A percentile compares a stretch with the other conserved stretches of the same genome.
Evolutionary conservation across 768 basidiomycete species (phyloP).

Genomic region (Hydnomerulius pinastri): DNA sequence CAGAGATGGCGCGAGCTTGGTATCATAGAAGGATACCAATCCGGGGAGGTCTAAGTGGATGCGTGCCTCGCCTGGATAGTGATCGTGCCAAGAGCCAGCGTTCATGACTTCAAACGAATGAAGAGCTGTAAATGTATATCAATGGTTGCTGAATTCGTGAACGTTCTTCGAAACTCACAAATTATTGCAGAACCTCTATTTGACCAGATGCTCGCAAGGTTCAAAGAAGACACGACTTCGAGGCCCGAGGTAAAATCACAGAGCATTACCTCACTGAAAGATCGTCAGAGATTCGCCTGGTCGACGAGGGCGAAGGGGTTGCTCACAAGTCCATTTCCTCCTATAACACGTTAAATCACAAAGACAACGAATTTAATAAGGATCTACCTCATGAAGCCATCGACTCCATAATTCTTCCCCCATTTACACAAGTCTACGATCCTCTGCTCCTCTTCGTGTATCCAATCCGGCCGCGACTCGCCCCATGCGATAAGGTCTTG

Average conservation of each 20-base stretch:
- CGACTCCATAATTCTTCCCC: conserved; percentile 41
- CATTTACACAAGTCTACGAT: conserved; percentile 44
- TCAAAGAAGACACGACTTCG: conserved; percentile 19
- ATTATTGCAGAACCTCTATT: rapidly evolving
- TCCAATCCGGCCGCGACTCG: conserved; percentile 13
- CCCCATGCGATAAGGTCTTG: conserved; percentile 54
- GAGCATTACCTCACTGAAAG: conserved; percentile 37
- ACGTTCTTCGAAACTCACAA: neutral
- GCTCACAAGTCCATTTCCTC: conserved; percentile 35
- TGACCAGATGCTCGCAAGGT: neutral
- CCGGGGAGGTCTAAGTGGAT: conserved; percentile 34
- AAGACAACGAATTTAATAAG: neutral
- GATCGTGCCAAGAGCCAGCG: conserved; percentile 35
- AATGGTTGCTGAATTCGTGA: neutral
- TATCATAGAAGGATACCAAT: conserved; percentile 41
- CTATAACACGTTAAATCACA: conserved; percentile 13
- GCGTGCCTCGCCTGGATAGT: conserved; percentile 37
- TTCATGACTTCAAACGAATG: conserved; percentile 5
- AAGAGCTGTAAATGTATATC: neutral
- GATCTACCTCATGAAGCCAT: conserved; percentile 47
- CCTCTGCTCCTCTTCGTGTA: conserved; percentile 34
- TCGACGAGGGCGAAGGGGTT: neutral
- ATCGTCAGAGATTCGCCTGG: conserved; percentile 7
- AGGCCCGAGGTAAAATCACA: conserved; percentile 35
- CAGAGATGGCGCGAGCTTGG: conserved; percentile 31